These are phyloP conservation scores for Vitis cinerea DNA, from an alignment of 164 flowering plant genomes.

Conservation along the genomic window DNA sequence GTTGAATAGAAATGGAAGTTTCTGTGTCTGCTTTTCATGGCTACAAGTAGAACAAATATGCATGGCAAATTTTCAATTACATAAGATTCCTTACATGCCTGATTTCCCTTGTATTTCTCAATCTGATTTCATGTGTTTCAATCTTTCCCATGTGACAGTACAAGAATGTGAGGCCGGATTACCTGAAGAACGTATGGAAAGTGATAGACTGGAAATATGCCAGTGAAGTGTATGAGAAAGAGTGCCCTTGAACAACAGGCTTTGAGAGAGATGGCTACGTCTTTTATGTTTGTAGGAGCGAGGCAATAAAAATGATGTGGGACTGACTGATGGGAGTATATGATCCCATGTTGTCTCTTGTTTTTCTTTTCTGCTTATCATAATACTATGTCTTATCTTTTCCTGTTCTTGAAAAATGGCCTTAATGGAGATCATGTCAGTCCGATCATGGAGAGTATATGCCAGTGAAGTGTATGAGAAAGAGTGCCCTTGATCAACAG, in stretches of 20 bases:
- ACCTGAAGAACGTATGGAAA: constrained; percentile 91
- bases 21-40: no score
- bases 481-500: constrained; percentile 37
- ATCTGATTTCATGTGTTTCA: not conserved
- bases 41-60: no score
- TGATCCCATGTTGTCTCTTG: no score
- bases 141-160: constrained; percentile 53
- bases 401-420: no score
- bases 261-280: not conserved
- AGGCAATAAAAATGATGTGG: no score
- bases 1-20: no score
- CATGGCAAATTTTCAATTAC: not conserved
- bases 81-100: not conserved
- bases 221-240: constrained; percentile 60
- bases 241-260: constrained; percentile 31
- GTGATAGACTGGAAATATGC: constrained; percentile 93
- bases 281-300: no score
- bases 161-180: constrained; percentile 93
- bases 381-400: no score
- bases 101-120: not conserved
- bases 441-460: constrained; percentile 12
- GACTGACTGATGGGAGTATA: no score
- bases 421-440: no score
- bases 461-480: constrained; percentile 65
- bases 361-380: no score